Evolutionary conservation across 2,329 filamentous ascomycete genomes (phyloP), one percentile per base, ranked within the genome.

Genomic region (Phyllosticta citriasiana): DNA sequence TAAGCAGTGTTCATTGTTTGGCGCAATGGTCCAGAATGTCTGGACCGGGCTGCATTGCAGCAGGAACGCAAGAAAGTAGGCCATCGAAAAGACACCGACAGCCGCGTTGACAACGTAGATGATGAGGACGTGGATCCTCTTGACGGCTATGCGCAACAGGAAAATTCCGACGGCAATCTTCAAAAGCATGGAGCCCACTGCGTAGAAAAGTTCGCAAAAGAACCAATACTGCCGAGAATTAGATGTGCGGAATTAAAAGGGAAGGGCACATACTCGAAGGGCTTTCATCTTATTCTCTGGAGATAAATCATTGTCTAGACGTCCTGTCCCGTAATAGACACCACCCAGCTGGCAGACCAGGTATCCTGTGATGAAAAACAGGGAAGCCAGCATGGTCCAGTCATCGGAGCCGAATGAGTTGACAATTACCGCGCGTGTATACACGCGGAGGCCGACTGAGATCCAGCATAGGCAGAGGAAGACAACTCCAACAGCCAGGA

Each of bases 161-260:
- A 82, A 81, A 16, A 81, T 60, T 54, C 54, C 79, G 57, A 84
- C 79, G 1, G 80, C 78, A 52, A 81, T 72, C 63, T 82, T 82
- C 52, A 80, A 73, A 14, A 78, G 67, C 54, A 76, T 74, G 27
- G 75, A 80, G 6, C 76, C 74, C 57, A 80, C 68, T 6, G 79
- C 76, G 67, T 84, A 84, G 63, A 78, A 77, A n/a, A 80, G 71
- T 65, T 83, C 81, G 64, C 79, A 80, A 16, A 83, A 75, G 72
- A 79, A 83, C 80, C 80, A 84, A 64, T 71, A 76, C 74, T 75
- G 51, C 33, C 10, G 7, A 47, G 52, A 16, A n/a, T 64, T 68
- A 19, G 69, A 61, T 16, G 58, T 26, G 4, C 50, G 3, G 2
- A 57, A 8, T 9, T 24, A 7, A 52, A 7, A 3, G 25, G 33